These are phyloP conservation scores for Pleurotus tuber-regium DNA, from an alignment of 768 basidiomycete species.

Conservation along the genomic window DNA sequence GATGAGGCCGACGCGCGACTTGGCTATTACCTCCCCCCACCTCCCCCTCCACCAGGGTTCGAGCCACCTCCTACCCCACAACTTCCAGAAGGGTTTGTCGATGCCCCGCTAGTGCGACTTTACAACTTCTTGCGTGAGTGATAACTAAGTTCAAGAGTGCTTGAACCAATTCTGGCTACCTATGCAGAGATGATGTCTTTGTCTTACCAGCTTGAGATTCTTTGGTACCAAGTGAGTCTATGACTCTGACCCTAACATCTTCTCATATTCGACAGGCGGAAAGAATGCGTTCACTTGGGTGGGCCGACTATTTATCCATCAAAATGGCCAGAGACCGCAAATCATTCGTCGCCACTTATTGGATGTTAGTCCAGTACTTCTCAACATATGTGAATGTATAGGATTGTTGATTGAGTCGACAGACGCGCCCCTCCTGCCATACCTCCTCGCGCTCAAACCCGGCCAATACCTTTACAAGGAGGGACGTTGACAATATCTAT, in stretches of 20 bases:
- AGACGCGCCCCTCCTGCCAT: slow-evolving; percentile 37
- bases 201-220: slow-evolving; percentile 88
- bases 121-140: slow-evolving; percentile 87
- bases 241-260: neutral
- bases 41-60: slow-evolving; percentile 38
- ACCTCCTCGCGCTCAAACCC: slow-evolving; percentile 24
- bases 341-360: slow-evolving; percentile 75
- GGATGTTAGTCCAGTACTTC: slow-evolving; percentile 72
- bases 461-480: slow-evolving; percentile 52
- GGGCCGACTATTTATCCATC: slow-evolving; percentile 74
- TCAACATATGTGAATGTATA: slow-evolving; percentile 1
- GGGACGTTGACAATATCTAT: slow-evolving; percentile 76
- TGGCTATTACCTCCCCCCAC: slow-evolving; percentile 56
- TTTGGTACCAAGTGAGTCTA: slow-evolving; percentile 66
- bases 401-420: neutral
- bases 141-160: neutral
- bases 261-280: slow-evolving; percentile 46
- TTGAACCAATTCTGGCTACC: slow-evolving; percentile 3
- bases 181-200: slow-evolving; percentile 82
- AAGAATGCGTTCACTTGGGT: slow-evolving; percentile 81
- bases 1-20: slow-evolving; percentile 73
- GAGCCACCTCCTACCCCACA: slow-evolving; percentile 45
- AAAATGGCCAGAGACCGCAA: slow-evolving; percentile 69
- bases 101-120: slow-evolving; percentile 80
- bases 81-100: slow-evolving; percentile 61